Evolutionary conservation across 1,284 basidiomycete genomes (phyloP).

Genomic region (Pseudomicrostroma phylloplanum): DNA sequence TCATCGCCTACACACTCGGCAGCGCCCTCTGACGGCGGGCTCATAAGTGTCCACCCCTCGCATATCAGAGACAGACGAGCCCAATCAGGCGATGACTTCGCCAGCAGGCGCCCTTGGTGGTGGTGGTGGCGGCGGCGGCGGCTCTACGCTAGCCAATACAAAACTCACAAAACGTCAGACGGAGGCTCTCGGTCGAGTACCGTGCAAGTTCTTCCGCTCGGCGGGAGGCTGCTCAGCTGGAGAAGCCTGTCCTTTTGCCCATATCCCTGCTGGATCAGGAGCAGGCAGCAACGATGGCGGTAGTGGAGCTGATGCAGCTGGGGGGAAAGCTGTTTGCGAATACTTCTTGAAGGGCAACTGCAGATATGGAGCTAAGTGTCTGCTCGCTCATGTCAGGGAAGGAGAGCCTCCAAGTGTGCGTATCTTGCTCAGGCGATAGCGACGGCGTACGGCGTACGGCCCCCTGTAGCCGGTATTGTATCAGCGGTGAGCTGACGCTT

Average conservation of each 20-base stretch:
- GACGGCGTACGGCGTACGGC: background rate
- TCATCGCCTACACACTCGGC: too few species aligned
- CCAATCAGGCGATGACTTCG: too few species aligned
- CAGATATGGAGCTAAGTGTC: conserved; percentile 94
- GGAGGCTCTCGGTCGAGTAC: conserved; percentile 86
- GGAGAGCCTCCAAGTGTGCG: conserved; percentile 63
- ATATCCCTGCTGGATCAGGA: conserved; percentile 54
- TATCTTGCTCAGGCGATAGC: background rate
- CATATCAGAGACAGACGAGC: too few species aligned
- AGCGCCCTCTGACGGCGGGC: too few species aligned
- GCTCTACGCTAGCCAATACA: conserved; percentile 43
- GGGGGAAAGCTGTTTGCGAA: conserved; percentile 75
- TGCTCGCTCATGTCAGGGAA: conserved; percentile 74
- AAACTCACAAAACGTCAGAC: conserved; percentile 50
- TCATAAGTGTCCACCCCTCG: too few species aligned
- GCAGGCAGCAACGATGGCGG: background rate
- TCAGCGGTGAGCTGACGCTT: background rate
- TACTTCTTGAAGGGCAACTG: conserved; percentile 86
- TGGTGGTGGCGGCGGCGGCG: conserved; percentile 15
- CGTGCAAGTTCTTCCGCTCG: conserved; percentile 90
- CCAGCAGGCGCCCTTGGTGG: too few species aligned
- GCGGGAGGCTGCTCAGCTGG: conserved; percentile 74
- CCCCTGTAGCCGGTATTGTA: background rate
- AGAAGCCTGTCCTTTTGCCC: conserved; percentile 90
- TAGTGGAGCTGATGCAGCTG: background rate